phyloP scores from a whole-genome alignment of 1,284 basidiomycete genomes.

The Boletus semigastroideus region DNA sequence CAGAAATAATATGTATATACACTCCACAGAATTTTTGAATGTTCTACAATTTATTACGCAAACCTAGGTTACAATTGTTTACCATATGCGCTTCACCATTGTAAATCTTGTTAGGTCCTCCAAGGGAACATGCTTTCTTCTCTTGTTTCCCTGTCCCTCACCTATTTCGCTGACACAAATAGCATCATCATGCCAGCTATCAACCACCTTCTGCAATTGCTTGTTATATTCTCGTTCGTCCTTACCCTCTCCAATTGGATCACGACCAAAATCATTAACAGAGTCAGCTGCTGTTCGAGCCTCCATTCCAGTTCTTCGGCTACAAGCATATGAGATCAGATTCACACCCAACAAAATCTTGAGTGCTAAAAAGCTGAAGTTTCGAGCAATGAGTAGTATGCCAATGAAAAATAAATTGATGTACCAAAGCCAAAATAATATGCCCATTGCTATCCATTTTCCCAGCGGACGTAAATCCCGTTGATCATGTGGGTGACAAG shows the following conservation, averaged over 20 bases:
- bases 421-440: constrained; percentile 82
- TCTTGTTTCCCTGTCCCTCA: constrained; percentile 38
- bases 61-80: neutral
- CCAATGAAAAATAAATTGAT: constrained; percentile 14
- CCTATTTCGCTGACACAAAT: constrained; percentile 68
- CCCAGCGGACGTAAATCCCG: constrained; percentile 44
- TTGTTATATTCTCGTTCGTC: constrained; percentile 86
- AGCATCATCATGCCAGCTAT: constrained; percentile 69
- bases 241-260: constrained; percentile 84
- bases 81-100: constrained; percentile 95
- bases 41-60: too few relatives aligned
- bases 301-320: constrained; percentile 74
- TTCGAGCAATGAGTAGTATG: constrained; percentile 1
- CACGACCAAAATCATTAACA: constrained; percentile 82
- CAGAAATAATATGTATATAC: too few relatives aligned
- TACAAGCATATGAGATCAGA: constrained; percentile 80
- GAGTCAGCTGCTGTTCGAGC: constrained; percentile 67
- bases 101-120: constrained; percentile 90
- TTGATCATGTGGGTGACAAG: constrained; percentile 41
- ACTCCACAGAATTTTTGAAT: too few relatives aligned
- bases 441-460: constrained; percentile 64
- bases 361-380: constrained; percentile 69
- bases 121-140: constrained; percentile 66
- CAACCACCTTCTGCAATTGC: constrained; percentile 71
- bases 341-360: constrained; percentile 90